Conservation (phyloP, 495 filamentous ascomycete genomes). For the Talaromyces adpressus region DNA sequence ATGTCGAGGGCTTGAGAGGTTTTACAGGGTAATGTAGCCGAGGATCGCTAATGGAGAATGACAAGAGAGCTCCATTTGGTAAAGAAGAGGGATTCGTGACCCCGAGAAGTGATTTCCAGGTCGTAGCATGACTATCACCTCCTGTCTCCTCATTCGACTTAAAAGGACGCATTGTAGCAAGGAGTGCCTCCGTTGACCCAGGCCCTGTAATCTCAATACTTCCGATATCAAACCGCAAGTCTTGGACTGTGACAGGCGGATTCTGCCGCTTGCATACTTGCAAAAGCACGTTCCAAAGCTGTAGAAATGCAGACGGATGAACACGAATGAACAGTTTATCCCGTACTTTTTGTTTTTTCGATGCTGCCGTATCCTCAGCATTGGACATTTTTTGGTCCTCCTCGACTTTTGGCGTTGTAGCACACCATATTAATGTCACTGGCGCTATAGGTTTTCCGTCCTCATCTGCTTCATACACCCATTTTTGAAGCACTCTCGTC, state of each 20-base stretch:
- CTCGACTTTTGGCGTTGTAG: slow-evolving; percentile 12
- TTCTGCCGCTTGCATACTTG: slow-evolving; percentile 61
- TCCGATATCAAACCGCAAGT: slow-evolving; percentile 88
- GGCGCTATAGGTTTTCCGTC: slow-evolving; percentile 60
- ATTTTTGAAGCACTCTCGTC: slow-evolving; percentile 59
- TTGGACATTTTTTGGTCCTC: slow-evolving; percentile 33
- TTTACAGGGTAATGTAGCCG: slow-evolving; percentile 64
- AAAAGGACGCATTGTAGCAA: slow-evolving; percentile 61
- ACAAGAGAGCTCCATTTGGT: slow-evolving; percentile 63
- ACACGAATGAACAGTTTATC: slow-evolving; percentile 60
- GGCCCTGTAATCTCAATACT: slow-evolving; percentile 87
- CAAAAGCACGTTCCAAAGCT: slow-evolving; percentile 74
- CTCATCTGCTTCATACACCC: slow-evolving; percentile 53
- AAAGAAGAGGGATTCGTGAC: slow-evolving; percentile 73
- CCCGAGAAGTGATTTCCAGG: slow-evolving; percentile 58
- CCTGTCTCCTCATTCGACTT: slow-evolving; percentile 15
- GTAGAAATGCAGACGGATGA: slow-evolving; percentile 84
- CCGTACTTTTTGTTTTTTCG: slow-evolving; percentile 20
- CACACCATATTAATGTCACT: slow-evolving; percentile 66
- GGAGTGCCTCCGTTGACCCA: slow-evolving; percentile 71
- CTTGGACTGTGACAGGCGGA: slow-evolving; percentile 71
- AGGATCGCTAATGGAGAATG: slow-evolving; percentile 71
- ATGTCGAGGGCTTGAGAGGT: slow-evolving; percentile 24
- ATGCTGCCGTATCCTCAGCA: slow-evolving; percentile 14
- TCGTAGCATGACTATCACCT: slow-evolving; percentile 37